A percentile compares a stretch with the other conserved stretches of the same genome.
These are phyloP conservation scores for Vitis cinerea DNA, from an alignment of 164 flowering plant genomes.

Conservation along the genomic window DNA sequence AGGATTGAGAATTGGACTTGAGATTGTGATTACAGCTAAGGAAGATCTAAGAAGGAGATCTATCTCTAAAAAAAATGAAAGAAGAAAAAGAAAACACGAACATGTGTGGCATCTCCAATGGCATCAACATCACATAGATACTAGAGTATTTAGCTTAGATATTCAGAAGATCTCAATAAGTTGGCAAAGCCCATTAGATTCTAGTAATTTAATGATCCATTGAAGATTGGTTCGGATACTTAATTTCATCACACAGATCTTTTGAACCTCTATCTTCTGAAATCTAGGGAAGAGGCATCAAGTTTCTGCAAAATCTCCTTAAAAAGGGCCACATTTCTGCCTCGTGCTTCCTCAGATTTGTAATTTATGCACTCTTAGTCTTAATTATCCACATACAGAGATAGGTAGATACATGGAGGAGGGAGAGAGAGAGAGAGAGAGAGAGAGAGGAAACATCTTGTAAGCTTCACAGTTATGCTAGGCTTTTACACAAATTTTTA, in stretches of 20 bases:
- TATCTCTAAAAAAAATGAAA: slow-evolving; percentile 13
- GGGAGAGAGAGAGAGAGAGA: slow-evolving; percentile 14
- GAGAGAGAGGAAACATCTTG: slow-evolving; percentile 55
- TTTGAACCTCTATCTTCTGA: slow-evolving; percentile 38
- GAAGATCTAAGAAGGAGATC: slow-evolving; percentile 49
- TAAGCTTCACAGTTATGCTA: slow-evolving; percentile 48
- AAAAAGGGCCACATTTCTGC: slow-evolving; percentile 37
- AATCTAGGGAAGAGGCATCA: slow-evolving; percentile 33
- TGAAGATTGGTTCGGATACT: slow-evolving; percentile 32
- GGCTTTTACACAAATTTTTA: slow-evolving; percentile 27
- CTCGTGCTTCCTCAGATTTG: slow-evolving; percentile 32
- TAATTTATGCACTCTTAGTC: slow-evolving; percentile 7
- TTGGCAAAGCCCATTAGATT: slow-evolving; percentile 28
- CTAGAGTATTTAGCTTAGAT: slow-evolving; percentile 53
- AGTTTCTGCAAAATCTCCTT: slow-evolving; percentile 21
- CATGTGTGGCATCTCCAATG: slow-evolving; percentile 11
- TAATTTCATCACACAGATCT: slow-evolving; percentile 26
- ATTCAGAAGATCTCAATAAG: slow-evolving; percentile 32
- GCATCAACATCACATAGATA: slow-evolving; percentile 24
- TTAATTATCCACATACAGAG: not conserved
- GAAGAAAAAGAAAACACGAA: slow-evolving; percentile 8
- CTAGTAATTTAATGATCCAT: slow-evolving; percentile 23
- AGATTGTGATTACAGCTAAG: slow-evolving; percentile 20
- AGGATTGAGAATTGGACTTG: slow-evolving; percentile 18
- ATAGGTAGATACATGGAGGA: slow-evolving; percentile 13